Conservation (phyloP, 2,329 filamentous ascomycete genomes). For the Sporothrix schenckii region DNA sequence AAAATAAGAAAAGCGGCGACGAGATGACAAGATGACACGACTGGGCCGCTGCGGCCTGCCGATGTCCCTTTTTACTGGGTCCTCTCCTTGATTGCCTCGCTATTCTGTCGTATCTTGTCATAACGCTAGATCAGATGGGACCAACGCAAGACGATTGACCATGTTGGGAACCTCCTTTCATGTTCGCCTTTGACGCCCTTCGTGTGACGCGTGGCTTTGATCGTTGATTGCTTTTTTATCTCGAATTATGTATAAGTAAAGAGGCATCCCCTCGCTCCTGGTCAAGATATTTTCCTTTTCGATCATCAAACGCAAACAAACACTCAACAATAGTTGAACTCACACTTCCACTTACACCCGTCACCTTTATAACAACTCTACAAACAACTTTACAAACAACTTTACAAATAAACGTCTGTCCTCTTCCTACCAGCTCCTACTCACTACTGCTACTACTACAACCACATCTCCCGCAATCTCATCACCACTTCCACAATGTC, state of each 20-base stretch:
- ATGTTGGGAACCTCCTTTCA: background rate
- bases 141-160: conserved; percentile 19
- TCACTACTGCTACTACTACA: background rate
- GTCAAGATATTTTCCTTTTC: background rate
- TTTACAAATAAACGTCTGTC: background rate
- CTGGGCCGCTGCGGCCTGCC: conserved; percentile 11
- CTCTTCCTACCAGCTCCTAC: no score
- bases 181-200: background rate
- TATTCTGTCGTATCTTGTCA: background rate
- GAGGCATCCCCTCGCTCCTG: background rate
- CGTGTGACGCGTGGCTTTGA: background rate
- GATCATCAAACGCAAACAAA: conserved; percentile 18
- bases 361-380: background rate
- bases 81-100: background rate
- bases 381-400: background rate
- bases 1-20: background rate
- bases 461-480: background rate
- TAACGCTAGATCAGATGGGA: background rate
- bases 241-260: conserved; percentile 29
- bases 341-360: background rate
- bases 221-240: background rate
- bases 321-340: conserved; percentile 16
- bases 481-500: conserved; percentile 26
- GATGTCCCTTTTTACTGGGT: background rate
- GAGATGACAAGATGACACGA: conserved; percentile 1